These are phyloP conservation scores for Aspergillus sclerotialis DNA, from an alignment of 2,329 filamentous ascomycete species.

Conservation along the genomic window DNA sequence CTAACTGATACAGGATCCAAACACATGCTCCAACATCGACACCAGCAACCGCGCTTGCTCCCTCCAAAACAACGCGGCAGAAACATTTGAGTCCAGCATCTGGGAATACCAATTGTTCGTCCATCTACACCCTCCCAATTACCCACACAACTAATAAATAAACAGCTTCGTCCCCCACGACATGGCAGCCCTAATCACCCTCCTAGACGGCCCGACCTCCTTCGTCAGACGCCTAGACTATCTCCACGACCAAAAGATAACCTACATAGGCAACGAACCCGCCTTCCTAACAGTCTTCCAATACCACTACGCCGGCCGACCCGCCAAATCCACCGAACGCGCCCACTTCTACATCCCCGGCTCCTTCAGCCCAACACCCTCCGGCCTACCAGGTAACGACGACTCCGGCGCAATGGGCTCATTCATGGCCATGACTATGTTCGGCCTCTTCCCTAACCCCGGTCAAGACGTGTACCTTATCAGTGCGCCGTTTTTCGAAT, in stretches of 20 bases:
- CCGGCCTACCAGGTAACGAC: constrained; percentile 61
- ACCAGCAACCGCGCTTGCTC: constrained; percentile 27
- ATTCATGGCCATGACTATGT: constrained; percentile 60
- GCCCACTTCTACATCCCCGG: constrained; percentile 58
- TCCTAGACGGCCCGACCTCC: constrained; percentile 51
- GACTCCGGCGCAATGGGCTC: constrained; percentile 64
- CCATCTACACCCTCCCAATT: constrained; percentile 45
- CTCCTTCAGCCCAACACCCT: constrained; percentile 50
- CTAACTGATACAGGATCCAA: constrained; percentile 43
- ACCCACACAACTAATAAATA: constrained; percentile 32
- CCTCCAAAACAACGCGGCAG: constrained; percentile 23
- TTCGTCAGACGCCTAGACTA: constrained; percentile 57
- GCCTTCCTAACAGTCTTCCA: constrained; percentile 59
- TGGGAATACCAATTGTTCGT: constrained; percentile 41
- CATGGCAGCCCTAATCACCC: constrained; percentile 48
- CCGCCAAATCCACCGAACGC: constrained; percentile 43
- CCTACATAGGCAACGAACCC: constrained; percentile 61
- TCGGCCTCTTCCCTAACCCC: constrained; percentile 62
- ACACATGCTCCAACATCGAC: constrained; percentile 52
- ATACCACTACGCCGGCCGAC: constrained; percentile 62
- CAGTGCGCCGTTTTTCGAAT: constrained; percentile 58
- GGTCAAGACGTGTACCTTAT: constrained; percentile 65
- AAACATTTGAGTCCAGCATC: constrained; percentile 29
- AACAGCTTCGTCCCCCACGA: constrained; percentile 47
- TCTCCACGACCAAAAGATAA: constrained; percentile 56